These are phyloP conservation scores for Plasmodium chabaudi DNA, from an alignment of 169 alveolate genomes.

Conservation along the genomic window DNA sequence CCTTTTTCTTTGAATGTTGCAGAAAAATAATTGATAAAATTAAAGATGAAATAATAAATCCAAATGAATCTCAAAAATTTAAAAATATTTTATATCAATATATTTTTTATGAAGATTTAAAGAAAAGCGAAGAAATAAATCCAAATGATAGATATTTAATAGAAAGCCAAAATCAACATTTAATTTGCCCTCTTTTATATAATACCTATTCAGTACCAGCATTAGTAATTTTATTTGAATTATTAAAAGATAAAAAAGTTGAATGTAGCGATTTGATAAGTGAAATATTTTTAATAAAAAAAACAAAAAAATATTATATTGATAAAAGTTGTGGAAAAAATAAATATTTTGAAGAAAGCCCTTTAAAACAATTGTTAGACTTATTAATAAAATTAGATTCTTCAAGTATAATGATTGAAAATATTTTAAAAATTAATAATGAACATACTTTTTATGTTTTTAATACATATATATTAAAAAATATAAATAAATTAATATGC, in stretches of 20 bases:
- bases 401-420: constrained; percentile 66
- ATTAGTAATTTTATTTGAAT: constrained; percentile 24
- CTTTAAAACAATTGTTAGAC: constrained; percentile 64
- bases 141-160: constrained; percentile 7
- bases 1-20: constrained; percentile 15
- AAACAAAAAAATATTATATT: constrained; percentile 51
- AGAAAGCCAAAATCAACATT: constrained; percentile 57
- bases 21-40: constrained; percentile 26
- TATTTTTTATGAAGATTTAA: constrained; percentile 27
- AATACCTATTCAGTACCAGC: constrained; percentile 67
- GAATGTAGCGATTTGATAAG: constrained; percentile 30
- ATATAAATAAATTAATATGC: constrained; percentile 50
- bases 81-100: constrained; percentile 65
- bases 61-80: constrained; percentile 22
- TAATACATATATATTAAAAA: constrained; percentile 34
- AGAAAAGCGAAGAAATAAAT: background rate
- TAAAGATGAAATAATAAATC: constrained; percentile 39
- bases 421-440: constrained; percentile 36
- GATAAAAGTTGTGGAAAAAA: constrained; percentile 8
- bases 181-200: constrained; percentile 53
- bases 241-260: constrained; percentile 47
- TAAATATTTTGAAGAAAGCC: constrained; percentile 12
- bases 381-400: constrained; percentile 28
- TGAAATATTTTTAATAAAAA: constrained; percentile 56
- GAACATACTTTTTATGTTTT: constrained; percentile 67